phyloP scores from a whole-genome alignment of 768 basidiomycete species.

The Cyclocybe cylindracea region DNA sequence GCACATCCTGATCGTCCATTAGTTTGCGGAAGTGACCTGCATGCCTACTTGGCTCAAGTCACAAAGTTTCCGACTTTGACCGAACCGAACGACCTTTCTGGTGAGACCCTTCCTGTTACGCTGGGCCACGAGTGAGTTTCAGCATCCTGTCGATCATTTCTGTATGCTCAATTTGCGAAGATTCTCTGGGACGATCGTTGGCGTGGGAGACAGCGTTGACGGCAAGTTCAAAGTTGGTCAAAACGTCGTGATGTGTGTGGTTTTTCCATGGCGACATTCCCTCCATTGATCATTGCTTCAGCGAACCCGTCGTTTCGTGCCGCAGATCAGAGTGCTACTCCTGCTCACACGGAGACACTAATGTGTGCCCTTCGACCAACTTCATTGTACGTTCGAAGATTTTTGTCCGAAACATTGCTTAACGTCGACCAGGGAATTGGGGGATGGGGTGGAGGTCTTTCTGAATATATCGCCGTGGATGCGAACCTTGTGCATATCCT shows the following conservation, averaged over 20 bases:
- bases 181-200: slow-evolving; percentile 36
- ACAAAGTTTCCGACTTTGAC: slow-evolving; percentile 30
- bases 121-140: slow-evolving; percentile 46
- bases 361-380: slow-evolving; percentile 32
- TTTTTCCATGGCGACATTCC: not conserved
- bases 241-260: slow-evolving; percentile 32
- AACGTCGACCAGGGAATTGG: slow-evolving; percentile 30
- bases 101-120: slow-evolving; percentile 39
- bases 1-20: not conserved
- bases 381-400: slow-evolving; percentile 32
- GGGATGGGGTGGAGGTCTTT: slow-evolving; percentile 43
- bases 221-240: slow-evolving; percentile 32
- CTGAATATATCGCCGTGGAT: slow-evolving; percentile 41
- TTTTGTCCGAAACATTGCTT: not conserved
- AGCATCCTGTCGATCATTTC: not conserved
- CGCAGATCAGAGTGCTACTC: slow-evolving; percentile 31
- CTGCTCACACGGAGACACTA: slow-evolving; percentile 35
- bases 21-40: slow-evolving; percentile 52
- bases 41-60: slow-evolving; percentile 35
- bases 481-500: slow-evolving; percentile 36
- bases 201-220: slow-evolving; percentile 33
- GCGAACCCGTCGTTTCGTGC: slow-evolving; percentile 45
- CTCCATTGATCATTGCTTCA: slow-evolving; percentile 10
- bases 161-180: slow-evolving; percentile 10
- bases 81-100: slow-evolving; percentile 35